A percentile compares a stretch with the other conserved stretches of the same genome.
Conservation (phyloP, 305 asterid species). For the Fraxinus platypoda region DNA sequence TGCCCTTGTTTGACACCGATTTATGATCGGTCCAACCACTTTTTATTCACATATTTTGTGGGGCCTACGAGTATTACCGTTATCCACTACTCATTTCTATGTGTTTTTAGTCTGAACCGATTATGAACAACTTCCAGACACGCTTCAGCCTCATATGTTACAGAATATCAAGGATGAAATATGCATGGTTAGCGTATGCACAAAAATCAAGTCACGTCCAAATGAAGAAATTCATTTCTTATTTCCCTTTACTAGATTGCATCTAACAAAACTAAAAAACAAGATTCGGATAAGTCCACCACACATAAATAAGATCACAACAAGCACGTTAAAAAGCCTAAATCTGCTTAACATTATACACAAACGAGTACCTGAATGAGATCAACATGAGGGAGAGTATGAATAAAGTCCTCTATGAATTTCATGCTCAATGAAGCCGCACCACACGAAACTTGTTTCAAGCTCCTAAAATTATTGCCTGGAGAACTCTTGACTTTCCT, state of each 20-base stretch:
- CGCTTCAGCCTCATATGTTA: background rate
- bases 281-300: background rate
- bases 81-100: too few relatives aligned
- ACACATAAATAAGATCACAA: background rate
- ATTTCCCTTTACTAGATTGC: background rate
- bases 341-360: background rate
- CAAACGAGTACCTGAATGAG: constrained; percentile 61
- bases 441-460: constrained; percentile 79
- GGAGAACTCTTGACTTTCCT: constrained; percentile 42
- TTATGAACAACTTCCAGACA: background rate
- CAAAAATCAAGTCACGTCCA: background rate
- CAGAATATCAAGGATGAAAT: too few relatives aligned
- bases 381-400: constrained; percentile 63
- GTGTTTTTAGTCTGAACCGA: too few relatives aligned
- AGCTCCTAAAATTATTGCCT: constrained; percentile 40
- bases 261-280: background rate
- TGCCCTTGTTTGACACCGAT: background rate
- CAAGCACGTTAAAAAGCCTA: background rate
- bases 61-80: background rate
- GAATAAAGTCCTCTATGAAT: constrained; percentile 48
- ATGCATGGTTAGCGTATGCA: background rate
- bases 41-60: too few relatives aligned
- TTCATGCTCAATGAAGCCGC: constrained; percentile 59
- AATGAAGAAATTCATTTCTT: background rate
- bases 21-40: background rate